A percentile compares a stretch with the other conserved stretches of the same genome.
Evolutionary conservation across 805 yeast species (phyloP).

Genomic region (Ascoidea rubescens): DNA sequence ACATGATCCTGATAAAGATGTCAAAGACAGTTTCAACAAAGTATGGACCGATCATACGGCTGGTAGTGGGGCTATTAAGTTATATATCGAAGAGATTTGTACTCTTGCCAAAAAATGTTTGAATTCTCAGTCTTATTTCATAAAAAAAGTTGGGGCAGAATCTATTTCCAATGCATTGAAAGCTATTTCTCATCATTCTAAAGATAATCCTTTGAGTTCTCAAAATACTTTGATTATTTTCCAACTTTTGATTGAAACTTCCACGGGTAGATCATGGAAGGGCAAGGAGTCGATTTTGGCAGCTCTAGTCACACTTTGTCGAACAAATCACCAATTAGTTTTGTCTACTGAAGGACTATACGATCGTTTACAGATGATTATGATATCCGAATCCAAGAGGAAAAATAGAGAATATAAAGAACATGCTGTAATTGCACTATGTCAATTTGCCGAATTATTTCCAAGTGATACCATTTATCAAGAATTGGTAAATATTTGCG

Average conservation of each 20-base stretch:
- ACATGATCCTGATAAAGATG: conserved; percentile 40
- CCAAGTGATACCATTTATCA: conserved; percentile 19
- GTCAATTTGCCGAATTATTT: conserved; percentile 30
- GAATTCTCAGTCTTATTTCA: conserved; percentile 40
- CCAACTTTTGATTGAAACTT: conserved; percentile 39
- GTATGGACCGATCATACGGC: conserved; percentile 76
- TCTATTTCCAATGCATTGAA: conserved; percentile 47
- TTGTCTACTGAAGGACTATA: conserved; percentile 18
- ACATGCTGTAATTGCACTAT: conserved; percentile 37
- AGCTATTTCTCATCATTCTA: conserved; percentile 22
- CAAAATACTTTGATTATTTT: conserved; percentile 26
- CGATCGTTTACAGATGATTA: conserved; percentile 26
- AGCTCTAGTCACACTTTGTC: conserved; percentile 48
- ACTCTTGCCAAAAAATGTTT: conserved; percentile 34
- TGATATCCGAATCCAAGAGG: conserved; percentile 49
- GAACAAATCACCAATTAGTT: conserved; percentile 28
- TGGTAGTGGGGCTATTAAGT: conserved; percentile 50
- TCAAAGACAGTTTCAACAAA: conserved; percentile 34
- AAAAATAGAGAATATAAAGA: conserved; percentile 51
- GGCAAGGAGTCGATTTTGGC: conserved; percentile 73
- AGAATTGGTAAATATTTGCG: conserved; percentile 20
- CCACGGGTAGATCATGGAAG: conserved; percentile 71
- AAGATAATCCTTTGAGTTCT: conserved; percentile 15
- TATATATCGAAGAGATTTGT: conserved; percentile 60
- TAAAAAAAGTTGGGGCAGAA: conserved; percentile 59